phyloP scores from a whole-genome alignment of 139 green algal genomes.

The Marvania coccoides region DNA sequence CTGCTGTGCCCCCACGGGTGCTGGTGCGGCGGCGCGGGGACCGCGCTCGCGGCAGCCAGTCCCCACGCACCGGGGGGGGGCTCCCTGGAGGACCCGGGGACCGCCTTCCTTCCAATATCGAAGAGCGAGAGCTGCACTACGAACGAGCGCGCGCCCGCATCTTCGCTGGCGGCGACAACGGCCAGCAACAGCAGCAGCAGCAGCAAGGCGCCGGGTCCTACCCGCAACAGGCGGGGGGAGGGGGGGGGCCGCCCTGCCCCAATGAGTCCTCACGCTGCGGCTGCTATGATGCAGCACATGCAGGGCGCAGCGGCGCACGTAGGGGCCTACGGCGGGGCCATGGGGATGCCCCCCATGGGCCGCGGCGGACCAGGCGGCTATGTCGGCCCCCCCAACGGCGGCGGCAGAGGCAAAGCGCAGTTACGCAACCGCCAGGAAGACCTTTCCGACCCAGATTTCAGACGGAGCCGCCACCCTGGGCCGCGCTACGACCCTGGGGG shows the following conservation, averaged over 20 bases:
- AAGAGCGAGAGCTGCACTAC: slow-evolving; percentile 34
- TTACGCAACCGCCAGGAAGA: slow-evolving; percentile 37
- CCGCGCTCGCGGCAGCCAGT: background rate
- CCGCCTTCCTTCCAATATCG: background rate
- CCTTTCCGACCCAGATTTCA: slow-evolving; percentile 38
- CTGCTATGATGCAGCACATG: background rate
- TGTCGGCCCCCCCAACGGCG: background rate
- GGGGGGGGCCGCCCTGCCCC: background rate
- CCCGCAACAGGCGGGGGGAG: background rate
- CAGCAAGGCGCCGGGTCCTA: background rate
- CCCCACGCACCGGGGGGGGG: background rate
- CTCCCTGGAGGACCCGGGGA: background rate
- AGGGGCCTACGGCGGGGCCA: background rate
- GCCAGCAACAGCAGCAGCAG: background rate
- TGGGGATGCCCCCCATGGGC: background rate
- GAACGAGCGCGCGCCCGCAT: slow-evolving; percentile 26
- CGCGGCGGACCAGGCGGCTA: background rate
- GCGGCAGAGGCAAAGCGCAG: slow-evolving; percentile 20
- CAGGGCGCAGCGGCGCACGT: background rate
- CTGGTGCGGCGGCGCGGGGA: slow-evolving; percentile 14
- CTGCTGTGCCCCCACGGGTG: slow-evolving; percentile 5
- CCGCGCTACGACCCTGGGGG: background rate
- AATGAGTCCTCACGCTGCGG: background rate
- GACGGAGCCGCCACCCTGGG: slow-evolving; percentile 2
- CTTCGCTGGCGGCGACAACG: slow-evolving; percentile 17